These are phyloP conservation scores for Hypoxylon sp. DNA, from an alignment of 2,329 filamentous ascomycete species.

Conservation along the genomic window DNA sequence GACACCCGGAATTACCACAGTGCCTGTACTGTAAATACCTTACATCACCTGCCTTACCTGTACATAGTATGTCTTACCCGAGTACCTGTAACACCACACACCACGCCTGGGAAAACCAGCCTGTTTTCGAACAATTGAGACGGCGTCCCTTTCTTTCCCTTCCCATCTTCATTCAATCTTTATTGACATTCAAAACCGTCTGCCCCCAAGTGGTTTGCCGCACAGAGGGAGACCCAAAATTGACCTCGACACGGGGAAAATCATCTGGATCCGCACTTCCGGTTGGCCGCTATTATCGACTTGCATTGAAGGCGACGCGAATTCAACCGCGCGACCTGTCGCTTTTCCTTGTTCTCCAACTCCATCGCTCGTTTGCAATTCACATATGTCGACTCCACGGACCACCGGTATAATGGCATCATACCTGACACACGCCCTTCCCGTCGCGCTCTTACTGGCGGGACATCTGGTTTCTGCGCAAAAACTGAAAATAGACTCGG, in stretches of 20 bases:
- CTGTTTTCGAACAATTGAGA: conserved; percentile 11
- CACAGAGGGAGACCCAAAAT: conserved; percentile 5
- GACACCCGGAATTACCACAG: conserved; percentile 13
- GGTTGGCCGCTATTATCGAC: conserved; percentile 2
- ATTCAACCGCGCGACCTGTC: conserved; percentile 13
- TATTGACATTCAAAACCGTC: conserved; percentile 7
- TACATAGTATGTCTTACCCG: conserved; percentile 23
- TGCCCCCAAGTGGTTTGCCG: conserved; percentile 8
- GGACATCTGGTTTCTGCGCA: conserved; percentile 29
- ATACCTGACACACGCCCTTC: conserved; percentile 19
- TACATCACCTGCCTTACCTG: conserved; percentile 20
- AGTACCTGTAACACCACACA: conserved; percentile 6
- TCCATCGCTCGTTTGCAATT: conserved; percentile 36
- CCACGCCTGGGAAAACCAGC: conserved; percentile 19
- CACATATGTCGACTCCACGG: conserved; percentile 3
- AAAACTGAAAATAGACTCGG: conserved; percentile 43
- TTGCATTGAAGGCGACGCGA: conserved; percentile 12
- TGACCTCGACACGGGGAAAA: neutral
- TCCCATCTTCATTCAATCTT: conserved; percentile 14
- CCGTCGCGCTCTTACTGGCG: conserved; percentile 19
- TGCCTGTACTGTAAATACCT: conserved; percentile 19
- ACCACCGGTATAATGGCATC: conserved; percentile 23
- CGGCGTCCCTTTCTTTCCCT: conserved; percentile 1
- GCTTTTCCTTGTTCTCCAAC: conserved; percentile 20
- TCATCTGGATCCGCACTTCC: conserved; percentile 1